Base-by-base conservation (phyloP, 139 green algal genomes). In the Bryopsis sp. region DNA sequence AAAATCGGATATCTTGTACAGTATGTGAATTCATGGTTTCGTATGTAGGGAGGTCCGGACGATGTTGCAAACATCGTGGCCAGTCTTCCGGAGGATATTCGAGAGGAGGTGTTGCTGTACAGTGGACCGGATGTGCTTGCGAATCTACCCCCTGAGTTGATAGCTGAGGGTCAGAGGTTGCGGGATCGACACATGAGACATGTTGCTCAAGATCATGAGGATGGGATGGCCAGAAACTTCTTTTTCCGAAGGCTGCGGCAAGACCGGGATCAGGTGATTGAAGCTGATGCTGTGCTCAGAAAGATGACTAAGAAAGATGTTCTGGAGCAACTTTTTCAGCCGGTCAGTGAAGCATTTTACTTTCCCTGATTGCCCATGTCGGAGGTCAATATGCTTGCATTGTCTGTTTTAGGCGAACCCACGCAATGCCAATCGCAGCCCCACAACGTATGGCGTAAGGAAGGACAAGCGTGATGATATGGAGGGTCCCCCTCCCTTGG, bases 21-120 rank as follows among this genome's bases (percentile, higher is more conserved):
- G n/a, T n/a, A n/a, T n/a, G n/a, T n/a, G n/a, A n/a, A n/a, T n/a
- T n/a, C n/a, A n/a, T n/a, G n/a, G n/a, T n/a, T n/a, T n/a, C n/a
- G n/a, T n/a, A n/a, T n/a, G n/a, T n/a, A n/a, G 24, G 58, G 58
- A 15, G 32, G 24, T 24, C 32, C 32, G 4, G 58, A 65, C 31
- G 90, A 97, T 77, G 83, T 90, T 31, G 87, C 88, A 3, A 84
- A 84, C 29, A 73, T 95, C 61, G 78, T 97, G 6, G 89, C 90
- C 35, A 90, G 75, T 58, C 93, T 96, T 73, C 88, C 91, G 22
- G 79, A 86, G 1, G 90, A 96, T 31, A 82, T 97, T 68, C 75
- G 91, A 4, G 88, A 95, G 47, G 91, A 97, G 48, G 85, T 86
- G 70, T 71, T 90, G 46, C 71, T 88, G 28, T 81, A 70, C 29